Conservation (phyloP, 2,329 filamentous ascomycete species). For the Epichloe amarillans region DNA sequence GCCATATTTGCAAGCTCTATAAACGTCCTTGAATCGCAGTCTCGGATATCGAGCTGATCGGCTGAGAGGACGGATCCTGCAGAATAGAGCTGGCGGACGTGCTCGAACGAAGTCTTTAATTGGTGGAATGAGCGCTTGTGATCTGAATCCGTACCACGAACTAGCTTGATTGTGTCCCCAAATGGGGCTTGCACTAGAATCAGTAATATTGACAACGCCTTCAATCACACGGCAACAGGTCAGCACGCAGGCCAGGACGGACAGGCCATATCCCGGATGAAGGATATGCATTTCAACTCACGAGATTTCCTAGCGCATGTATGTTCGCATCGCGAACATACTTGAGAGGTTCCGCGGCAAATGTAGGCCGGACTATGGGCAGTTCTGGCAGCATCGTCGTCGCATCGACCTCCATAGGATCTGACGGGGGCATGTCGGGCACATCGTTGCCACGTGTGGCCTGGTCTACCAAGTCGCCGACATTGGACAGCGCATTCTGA, state of each 20-base stretch:
- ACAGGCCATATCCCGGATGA: not conserved
- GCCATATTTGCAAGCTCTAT: constrained; percentile 37
- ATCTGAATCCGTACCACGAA: constrained; percentile 21
- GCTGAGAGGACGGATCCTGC: constrained; percentile 19
- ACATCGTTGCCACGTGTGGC: constrained; percentile 15
- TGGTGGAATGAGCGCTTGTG: constrained; percentile 19
- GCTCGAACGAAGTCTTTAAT: constrained; percentile 20
- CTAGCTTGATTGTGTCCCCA: constrained; percentile 21
- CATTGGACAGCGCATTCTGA: constrained; percentile 27
- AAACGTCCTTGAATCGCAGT: constrained; percentile 19
- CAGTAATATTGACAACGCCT: constrained; percentile 27
- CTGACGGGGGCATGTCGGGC: constrained; percentile 12
- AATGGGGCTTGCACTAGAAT: constrained; percentile 24
- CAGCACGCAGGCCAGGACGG: not conserved
- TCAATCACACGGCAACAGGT: not conserved
- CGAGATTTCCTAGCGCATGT: constrained; percentile 27
- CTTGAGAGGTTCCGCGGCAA: constrained; percentile 23
- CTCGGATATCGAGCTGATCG: constrained; percentile 20
- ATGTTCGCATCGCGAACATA: constrained; percentile 25
- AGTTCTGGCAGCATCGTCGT: constrained; percentile 15
- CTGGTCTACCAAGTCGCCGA: constrained; percentile 23
- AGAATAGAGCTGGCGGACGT: constrained; percentile 21
- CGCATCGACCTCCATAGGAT: constrained; percentile 23
- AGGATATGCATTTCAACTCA: constrained; percentile 15
- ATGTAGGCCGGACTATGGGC: constrained; percentile 16